Evolutionary conservation across 2,329 filamentous ascomycete genomes (phyloP), one percentile per base, ranked within the genome.

Genomic region (Akanthomyces dipterigenus): DNA sequence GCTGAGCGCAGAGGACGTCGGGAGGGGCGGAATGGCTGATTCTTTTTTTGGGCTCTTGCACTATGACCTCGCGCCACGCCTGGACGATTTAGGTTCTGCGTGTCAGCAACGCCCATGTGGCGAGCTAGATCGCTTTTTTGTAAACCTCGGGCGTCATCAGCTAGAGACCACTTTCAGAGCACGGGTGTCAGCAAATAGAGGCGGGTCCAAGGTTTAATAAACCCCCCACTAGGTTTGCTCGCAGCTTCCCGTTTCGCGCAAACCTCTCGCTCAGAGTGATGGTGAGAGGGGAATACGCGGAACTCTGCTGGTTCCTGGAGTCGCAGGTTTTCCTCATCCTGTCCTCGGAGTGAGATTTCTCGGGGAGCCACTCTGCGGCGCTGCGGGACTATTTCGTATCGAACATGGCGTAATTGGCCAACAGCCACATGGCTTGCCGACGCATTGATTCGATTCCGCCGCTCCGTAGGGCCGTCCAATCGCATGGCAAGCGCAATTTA

Each of bases 111-210:
- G 34, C 55, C 45, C 14, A 18, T 49, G 20, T 14, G 18, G 34
- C 16, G 8, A 34, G 31, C 28, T 11, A 46, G 42, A 46, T 24
- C 1, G 22, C 38, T 3, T 16, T 26, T 56, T 40, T 20, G 22
- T 22, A n/a, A n/a, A n/a, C n/a, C n/a, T n/a, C n/a, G n/a, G n/a
- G 18, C 20, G 55, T 49, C 31, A 26, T 48, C 36, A n/a, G n/a
- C n/a, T n/a, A n/a, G n/a, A n/a, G n/a, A n/a, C n/a, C n/a, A n/a
- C n/a, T n/a, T n/a, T n/a, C 53, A 45, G 16, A 8, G 22, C 36
- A 54, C 36, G 43, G 40, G 42, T 20, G 43, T 59, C 55, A 51
- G 55, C 46, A 59, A 59, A 31, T 59, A 59, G 55, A 50, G 46
- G 56, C 56, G 56, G 56, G 56, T 51, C 56, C n/a, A n/a, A n/a